phyloP scores from a whole-genome alignment of 169 alveolate genomes.

The Cryptosporidium andersoni region DNA sequence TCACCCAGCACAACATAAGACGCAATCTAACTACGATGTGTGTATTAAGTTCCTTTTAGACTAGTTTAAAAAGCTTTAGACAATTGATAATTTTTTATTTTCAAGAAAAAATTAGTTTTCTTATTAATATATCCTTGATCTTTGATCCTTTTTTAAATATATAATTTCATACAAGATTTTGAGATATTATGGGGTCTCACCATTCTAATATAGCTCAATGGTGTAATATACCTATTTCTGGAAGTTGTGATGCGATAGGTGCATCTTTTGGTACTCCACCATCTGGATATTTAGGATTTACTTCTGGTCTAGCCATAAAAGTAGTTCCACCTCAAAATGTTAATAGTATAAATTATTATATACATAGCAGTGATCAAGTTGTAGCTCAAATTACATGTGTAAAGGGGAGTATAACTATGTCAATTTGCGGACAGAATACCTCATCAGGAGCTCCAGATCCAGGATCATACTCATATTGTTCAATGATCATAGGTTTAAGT shows the following conservation, averaged over 20 bases:
- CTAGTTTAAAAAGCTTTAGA: no score
- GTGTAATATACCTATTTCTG: constrained; percentile 26
- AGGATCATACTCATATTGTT: constrained; percentile 32
- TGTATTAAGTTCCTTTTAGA: no score
- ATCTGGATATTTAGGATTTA: constrained; percentile 9
- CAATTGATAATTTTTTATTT: no score
- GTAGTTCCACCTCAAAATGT: constrained; percentile 15
- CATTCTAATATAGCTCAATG: constrained; percentile 15
- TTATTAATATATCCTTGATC: no score
- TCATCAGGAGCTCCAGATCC: constrained; percentile 29
- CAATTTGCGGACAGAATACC: not conserved
- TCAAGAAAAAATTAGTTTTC: no score
- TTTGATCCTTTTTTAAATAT: no score
- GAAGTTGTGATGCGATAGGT: constrained; percentile 16
- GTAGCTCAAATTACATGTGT: constrained; percentile 18
- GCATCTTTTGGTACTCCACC: constrained; percentile 25
- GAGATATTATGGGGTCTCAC: no score
- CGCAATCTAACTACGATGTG: no score
- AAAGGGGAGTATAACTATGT: constrained; percentile 17
- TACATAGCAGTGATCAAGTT: not conserved
- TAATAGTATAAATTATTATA: not conserved
- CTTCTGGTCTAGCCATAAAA: constrained; percentile 54
- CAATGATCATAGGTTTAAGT: constrained; percentile 28
- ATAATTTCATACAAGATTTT: no score
- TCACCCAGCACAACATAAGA: no score